Conservation (phyloP, 1,284 basidiomycete species). For the Microbotryum violaceum region DNA sequence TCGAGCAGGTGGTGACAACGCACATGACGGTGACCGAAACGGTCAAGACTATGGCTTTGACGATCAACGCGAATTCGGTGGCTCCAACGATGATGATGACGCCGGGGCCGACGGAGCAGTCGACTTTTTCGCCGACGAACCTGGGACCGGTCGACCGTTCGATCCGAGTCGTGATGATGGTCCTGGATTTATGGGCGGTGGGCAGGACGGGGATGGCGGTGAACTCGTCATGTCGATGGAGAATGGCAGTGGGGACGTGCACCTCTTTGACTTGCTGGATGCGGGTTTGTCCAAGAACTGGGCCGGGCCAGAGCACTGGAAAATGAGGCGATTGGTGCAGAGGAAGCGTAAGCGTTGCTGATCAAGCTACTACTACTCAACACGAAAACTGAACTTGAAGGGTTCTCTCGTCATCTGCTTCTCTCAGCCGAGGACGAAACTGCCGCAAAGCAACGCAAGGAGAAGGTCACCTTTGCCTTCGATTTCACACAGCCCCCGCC, state of each 20-base stretch:
- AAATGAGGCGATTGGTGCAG: slow-evolving; percentile 51
- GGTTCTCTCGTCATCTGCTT: neutral
- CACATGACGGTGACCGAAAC: slow-evolving; percentile 18
- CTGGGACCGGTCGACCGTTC: slow-evolving; percentile 56
- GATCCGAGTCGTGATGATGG: slow-evolving; percentile 55
- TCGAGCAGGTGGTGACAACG: slow-evolving; percentile 13
- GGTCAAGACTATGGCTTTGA: slow-evolving; percentile 48
- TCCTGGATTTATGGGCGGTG: slow-evolving; percentile 47
- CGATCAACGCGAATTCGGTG: slow-evolving; percentile 48
- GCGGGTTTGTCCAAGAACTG: slow-evolving; percentile 76
- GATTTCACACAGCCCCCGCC: slow-evolving; percentile 62
- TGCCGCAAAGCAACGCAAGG: slow-evolving; percentile 41
- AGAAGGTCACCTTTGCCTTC: slow-evolving; percentile 81
- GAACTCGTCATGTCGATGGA: slow-evolving; percentile 80
- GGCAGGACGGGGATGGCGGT: slow-evolving; percentile 44
- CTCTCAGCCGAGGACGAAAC: neutral
- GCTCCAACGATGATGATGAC: slow-evolving; percentile 34
- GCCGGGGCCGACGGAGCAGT: slow-evolving; percentile 42
- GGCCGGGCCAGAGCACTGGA: slow-evolving; percentile 99
- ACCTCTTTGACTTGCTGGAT: slow-evolving; percentile 91
- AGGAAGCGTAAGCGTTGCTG: slow-evolving; percentile 21
- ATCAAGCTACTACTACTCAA: slow-evolving; percentile 32
- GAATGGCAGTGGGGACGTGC: slow-evolving; percentile 54
- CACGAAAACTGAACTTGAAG: no score
- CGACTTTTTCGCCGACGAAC: slow-evolving; percentile 45